Conservation (phyloP, 2,329 filamentous ascomycete species). For the Beauveria sp. region DNA sequence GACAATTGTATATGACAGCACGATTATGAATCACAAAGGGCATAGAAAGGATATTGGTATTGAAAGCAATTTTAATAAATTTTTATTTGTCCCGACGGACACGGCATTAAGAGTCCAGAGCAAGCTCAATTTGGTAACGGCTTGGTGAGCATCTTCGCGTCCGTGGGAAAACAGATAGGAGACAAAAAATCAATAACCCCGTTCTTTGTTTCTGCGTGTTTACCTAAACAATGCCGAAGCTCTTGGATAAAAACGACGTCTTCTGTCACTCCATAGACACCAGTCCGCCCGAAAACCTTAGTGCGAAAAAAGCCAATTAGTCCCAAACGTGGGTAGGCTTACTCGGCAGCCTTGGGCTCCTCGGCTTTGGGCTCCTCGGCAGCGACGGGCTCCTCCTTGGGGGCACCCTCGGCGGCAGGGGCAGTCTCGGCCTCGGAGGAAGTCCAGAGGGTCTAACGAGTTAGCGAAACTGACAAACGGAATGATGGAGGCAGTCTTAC, state of each 20-base stretch:
- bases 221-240: constrained; percentile 42
- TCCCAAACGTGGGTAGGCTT: constrained; percentile 30
- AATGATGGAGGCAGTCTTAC: constrained; percentile 39
- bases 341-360: constrained; percentile 64
- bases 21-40: background rate
- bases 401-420: constrained; percentile 38
- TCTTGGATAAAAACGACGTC: constrained; percentile 46
- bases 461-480: background rate
- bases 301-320: constrained; percentile 21
- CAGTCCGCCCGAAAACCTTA: constrained; percentile 41
- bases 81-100: constrained; percentile 51
- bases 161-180: constrained; percentile 26
- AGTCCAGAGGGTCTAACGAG: constrained; percentile 88
- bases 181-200: constrained; percentile 20
- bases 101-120: constrained; percentile 47
- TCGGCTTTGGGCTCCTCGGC: constrained; percentile 42
- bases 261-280: constrained; percentile 59
- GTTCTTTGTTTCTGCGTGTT: constrained; percentile 32
- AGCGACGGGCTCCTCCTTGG: constrained; percentile 40
- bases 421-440: constrained; percentile 91
- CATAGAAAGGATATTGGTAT: background rate
- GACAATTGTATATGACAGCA: constrained; percentile 6
- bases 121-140: constrained; percentile 44
- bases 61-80: constrained; percentile 37
- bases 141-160: constrained; percentile 33